Base-by-base conservation (phyloP, 2,329 filamentous ascomycete species). In the Chaetomium strumarium region DNA sequence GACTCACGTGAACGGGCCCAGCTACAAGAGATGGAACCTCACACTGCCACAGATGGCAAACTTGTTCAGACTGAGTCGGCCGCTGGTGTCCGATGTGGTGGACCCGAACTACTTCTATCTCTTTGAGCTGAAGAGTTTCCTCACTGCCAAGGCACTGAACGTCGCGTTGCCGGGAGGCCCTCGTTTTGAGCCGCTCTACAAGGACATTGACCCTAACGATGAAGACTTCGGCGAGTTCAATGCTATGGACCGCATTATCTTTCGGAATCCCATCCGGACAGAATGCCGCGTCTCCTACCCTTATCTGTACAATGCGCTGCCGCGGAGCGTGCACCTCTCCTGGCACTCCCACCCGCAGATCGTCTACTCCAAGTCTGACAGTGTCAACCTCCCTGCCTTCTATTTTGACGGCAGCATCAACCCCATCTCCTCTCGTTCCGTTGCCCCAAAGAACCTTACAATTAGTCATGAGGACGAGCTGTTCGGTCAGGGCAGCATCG, bases 191-290 rank as follows among this genome's bases (percentile, higher is more conserved):
- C 93, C 93, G 20, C 70, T 99, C 17, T 99, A 96, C 77, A 99
- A 99, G 72, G 93, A 99, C 63, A 91, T 99, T 56, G 91, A 99
- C 68, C 93, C 93, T 2, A 99, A 99, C 63, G 92, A 97, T 62
- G 93, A 99, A 69, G 93, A 99, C 66, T 99, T 99, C 71, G 93
- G 93, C 70, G 93, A 99, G 70, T 99, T 99, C 78, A 99, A 99
- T 66, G 93, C 93, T 33, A 99, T 99, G 63, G 93, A 99, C 66
- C 89, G 95, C 62, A 99, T 99, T 71, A 99, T 99, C 61, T 99
- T 99, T 78, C 87, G 93, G 59, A 86, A 88, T 43, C 91, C 92
- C 0, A 95, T 97, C 59, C 84, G 92, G 61, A 99, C 92, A 9
- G 93, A 99, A 71, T 96, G 95, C 65, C 84, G 92, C 42, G 93